Evolutionary conservation across 441 rosid genomes (phyloP).

Genomic region (Sinapis alba): DNA sequence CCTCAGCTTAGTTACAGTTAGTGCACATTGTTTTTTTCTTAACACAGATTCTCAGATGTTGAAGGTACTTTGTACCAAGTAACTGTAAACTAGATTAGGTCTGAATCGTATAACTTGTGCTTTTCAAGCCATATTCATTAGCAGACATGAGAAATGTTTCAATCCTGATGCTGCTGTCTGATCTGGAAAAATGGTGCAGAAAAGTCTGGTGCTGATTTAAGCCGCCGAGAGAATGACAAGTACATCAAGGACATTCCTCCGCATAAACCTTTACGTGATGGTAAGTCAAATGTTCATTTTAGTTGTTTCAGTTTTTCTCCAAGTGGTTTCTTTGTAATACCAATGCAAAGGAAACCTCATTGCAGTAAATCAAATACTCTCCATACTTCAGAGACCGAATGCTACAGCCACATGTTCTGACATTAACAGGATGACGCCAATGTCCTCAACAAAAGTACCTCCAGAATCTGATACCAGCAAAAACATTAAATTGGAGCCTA

Average conservation of each 20-base stretch:
- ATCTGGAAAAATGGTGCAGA: constrained; percentile 16
- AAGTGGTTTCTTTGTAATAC: background rate
- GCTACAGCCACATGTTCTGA: constrained; percentile 37
- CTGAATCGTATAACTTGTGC: constrained; percentile 15
- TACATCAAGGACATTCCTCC: constrained; percentile 29
- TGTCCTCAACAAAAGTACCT: constrained; percentile 8
- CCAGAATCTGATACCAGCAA: constrained; percentile 19
- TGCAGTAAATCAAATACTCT: constrained; percentile 70
- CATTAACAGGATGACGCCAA: constrained; percentile 1
- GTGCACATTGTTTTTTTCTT: background rate
- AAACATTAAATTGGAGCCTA: constrained; percentile 13
- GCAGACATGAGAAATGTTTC: background rate
- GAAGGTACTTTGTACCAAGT: background rate
- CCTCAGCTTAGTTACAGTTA: background rate
- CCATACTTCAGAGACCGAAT: constrained; percentile 62
- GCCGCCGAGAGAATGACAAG: constrained; percentile 36
- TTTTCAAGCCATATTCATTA: background rate
- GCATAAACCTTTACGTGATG: constrained; percentile 62
- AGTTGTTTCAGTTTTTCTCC: background rate
- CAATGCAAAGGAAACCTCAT: background rate
- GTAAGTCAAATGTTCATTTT: constrained; percentile 41
- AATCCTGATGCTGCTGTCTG: background rate
- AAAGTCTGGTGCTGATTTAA: constrained; percentile 24
- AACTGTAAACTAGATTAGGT: background rate
- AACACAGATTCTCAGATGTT: background rate